Evolutionary conservation across 441 rosid species (phyloP).

Genomic region (Erodium texanum): DNA sequence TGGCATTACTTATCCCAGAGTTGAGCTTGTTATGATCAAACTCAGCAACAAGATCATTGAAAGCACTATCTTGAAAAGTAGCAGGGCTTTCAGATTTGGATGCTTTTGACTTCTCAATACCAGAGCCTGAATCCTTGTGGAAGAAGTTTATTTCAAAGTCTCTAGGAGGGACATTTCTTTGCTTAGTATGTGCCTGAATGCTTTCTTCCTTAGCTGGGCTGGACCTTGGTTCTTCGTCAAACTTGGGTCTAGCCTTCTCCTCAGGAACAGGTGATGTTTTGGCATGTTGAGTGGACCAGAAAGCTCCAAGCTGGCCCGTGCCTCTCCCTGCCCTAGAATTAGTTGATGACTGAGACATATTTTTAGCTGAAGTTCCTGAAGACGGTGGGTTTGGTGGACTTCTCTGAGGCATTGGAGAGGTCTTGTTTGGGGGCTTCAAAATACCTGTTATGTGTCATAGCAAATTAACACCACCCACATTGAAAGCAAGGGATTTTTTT

Average conservation of each 20-base stretch:
- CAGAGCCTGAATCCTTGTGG: conserved; percentile 32
- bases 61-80: conserved; percentile 45
- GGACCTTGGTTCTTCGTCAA: conserved; percentile 51
- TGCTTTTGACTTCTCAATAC: conserved; percentile 34
- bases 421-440: conserved; percentile 39
- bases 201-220: conserved; percentile 42
- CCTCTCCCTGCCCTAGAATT: conserved; percentile 34
- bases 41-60: conserved; percentile 71
- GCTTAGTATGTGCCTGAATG: conserved; percentile 25
- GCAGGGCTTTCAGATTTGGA: conserved; percentile 29
- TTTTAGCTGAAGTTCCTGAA: conserved; percentile 25
- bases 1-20: conserved; percentile 25
- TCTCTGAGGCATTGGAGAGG: conserved; percentile 62
- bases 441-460: conserved; percentile 37
- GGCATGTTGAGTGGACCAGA: conserved; percentile 86
- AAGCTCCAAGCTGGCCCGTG: conserved; percentile 64
- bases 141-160: conserved; percentile 46
- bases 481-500: conserved; percentile 4
- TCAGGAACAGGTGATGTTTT: conserved; percentile 40
- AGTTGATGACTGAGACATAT: conserved; percentile 18
- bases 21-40: conserved; percentile 62
- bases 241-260: conserved; percentile 34
- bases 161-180: conserved; percentile 35
- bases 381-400: conserved; percentile 70
- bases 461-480: conserved; percentile 1